Evolutionary conservation across 805 yeast genomes (phyloP).

Genomic region (Yarrowia sp.): DNA sequence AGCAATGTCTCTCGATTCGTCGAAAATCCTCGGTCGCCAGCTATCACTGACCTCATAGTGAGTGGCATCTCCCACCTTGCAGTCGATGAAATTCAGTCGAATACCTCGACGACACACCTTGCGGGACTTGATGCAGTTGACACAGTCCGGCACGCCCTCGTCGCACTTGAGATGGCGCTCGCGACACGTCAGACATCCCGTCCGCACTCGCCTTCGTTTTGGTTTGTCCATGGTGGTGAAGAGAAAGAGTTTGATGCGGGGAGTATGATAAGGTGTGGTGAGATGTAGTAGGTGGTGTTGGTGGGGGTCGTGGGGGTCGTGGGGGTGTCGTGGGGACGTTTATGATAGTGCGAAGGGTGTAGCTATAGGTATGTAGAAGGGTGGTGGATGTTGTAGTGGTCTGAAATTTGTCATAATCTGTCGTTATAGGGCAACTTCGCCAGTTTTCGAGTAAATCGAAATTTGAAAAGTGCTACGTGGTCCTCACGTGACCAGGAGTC

Average conservation of each 20-base stretch:
- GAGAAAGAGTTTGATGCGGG: neutral
- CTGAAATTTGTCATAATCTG: no score
- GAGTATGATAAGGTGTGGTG: neutral
- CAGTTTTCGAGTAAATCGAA: neutral
- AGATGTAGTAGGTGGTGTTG: neutral
- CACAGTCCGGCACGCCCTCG: slow-evolving; percentile 23
- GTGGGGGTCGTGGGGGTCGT: no score
- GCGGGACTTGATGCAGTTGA: slow-evolving; percentile 28
- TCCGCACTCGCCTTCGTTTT: slow-evolving; percentile 22
- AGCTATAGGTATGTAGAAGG: no score
- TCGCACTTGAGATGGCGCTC: slow-evolving; percentile 29
- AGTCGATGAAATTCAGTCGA: slow-evolving; percentile 29
- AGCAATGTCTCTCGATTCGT: slow-evolving; percentile 12
- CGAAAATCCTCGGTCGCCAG: slow-evolving; percentile 16
- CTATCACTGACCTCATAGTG: slow-evolving; percentile 8
- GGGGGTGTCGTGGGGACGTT: no score
- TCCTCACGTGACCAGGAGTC: no score
- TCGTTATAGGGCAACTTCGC: no score
- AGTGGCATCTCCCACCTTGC: slow-evolving; percentile 26
- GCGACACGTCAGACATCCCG: slow-evolving; percentile 29
- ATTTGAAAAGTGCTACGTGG: no score
- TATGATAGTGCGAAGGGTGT: no score
- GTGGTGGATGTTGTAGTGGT: no score
- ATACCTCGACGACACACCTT: slow-evolving; percentile 28
- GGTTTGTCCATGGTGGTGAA: slow-evolving; percentile 13